Evolutionary conservation across 139 green algal species (phyloP).

Genomic region (Chlorella sp.): DNA sequence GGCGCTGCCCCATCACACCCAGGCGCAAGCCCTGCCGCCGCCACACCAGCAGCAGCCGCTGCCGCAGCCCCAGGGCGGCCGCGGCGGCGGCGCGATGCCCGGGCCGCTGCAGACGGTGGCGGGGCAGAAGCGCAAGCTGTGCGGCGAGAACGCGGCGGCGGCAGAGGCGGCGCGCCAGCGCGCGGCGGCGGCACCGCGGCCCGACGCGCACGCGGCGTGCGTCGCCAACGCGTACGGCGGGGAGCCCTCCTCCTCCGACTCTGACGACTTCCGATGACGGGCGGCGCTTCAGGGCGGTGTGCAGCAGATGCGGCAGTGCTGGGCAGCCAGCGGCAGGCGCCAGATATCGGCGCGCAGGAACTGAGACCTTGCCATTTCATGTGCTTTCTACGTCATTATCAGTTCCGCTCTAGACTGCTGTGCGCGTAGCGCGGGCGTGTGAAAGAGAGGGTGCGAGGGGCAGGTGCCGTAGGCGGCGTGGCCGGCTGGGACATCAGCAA

Average conservation of each 20-base stretch:
- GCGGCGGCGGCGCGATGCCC: neutral
- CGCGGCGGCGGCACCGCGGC: neutral
- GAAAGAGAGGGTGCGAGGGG: too few relatives aligned
- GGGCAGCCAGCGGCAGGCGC: too few relatives aligned
- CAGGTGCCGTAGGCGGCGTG: too few relatives aligned
- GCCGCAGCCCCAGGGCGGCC: neutral
- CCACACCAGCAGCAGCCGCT: neutral
- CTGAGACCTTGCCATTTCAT: neutral
- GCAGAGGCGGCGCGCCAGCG: neutral
- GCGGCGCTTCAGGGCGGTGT: neutral
- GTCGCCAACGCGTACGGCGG: neutral
- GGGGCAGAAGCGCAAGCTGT: conserved; percentile 2
- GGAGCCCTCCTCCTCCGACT: neutral
- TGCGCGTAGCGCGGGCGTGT: too few relatives aligned
- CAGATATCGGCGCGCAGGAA: neutral
- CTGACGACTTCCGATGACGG: neutral
- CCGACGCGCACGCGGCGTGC: neutral
- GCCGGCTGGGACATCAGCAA: too few relatives aligned
- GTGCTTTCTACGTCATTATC: too few relatives aligned
- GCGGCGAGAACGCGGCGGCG: conserved; percentile 14
- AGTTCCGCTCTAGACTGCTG: too few relatives aligned
- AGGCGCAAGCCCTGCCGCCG: neutral
- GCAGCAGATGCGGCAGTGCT: neutral
- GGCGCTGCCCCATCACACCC: neutral
- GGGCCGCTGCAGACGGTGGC: neutral